These are phyloP conservation scores for Lenwebbia sp. DNA, from an alignment of 345 rosid species.

Conservation along the genomic window DNA sequence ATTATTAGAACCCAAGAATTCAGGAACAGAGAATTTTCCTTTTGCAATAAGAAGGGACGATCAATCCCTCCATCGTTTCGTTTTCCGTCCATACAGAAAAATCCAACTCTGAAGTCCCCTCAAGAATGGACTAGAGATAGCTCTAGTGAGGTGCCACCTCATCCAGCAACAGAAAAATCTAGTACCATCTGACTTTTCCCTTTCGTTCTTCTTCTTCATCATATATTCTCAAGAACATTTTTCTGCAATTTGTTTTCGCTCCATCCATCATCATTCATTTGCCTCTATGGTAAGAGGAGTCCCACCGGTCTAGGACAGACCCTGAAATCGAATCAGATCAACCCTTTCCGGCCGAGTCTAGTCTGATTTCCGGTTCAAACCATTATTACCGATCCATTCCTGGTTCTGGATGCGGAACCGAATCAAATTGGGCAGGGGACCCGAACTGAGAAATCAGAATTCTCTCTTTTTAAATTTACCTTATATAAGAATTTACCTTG, in stretches of 20 bases:
- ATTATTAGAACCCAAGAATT: neutral
- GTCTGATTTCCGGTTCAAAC: too few relatives aligned
- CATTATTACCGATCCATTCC: too few relatives aligned
- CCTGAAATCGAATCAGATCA: too few relatives aligned
- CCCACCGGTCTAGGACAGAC: too few relatives aligned
- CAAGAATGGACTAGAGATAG: neutral
- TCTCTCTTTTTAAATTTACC: too few relatives aligned
- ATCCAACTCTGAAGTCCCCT: neutral
- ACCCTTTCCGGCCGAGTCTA: too few relatives aligned
- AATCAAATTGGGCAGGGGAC: too few relatives aligned
- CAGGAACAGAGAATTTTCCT: neutral
- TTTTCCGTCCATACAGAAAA: neutral
- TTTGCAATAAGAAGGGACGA: neutral
- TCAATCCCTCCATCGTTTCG: neutral
- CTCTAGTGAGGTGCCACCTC: neutral
- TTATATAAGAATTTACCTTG: too few relatives aligned
- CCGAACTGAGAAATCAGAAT: too few relatives aligned
- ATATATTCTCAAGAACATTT: neutral
- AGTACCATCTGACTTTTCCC: neutral
- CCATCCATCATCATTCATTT: neutral
- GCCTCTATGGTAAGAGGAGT: neutral
- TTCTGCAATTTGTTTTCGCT: neutral
- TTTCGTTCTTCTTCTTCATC: neutral
- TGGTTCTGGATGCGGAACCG: too few relatives aligned
- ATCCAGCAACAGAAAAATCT: neutral